These are phyloP conservation scores for Entomortierella beljakovae DNA, from an alignment of 192 early-diverging fungal species.

Conservation along the genomic window DNA sequence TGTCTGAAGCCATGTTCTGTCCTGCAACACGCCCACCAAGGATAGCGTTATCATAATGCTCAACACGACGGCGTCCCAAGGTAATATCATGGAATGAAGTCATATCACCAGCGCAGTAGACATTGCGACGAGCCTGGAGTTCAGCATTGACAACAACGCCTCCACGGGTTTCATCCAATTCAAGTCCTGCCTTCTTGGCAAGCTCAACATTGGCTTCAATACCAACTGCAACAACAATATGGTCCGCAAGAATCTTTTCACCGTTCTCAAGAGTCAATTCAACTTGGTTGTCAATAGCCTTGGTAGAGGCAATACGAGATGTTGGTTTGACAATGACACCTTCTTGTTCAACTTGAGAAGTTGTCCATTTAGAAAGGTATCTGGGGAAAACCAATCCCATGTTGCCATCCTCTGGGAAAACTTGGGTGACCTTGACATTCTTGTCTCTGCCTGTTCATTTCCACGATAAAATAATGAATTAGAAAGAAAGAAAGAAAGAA, in stretches of 20 bases:
- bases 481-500: not conserved
- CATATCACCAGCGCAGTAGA: conserved; percentile 75
- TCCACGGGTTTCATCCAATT: conserved; percentile 67
- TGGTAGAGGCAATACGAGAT: conserved; percentile 50
- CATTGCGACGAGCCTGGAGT: conserved; percentile 69
- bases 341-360: conserved; percentile 57
- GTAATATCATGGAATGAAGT: conserved; percentile 72
- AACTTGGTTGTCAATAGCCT: conserved; percentile 49
- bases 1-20: conserved; percentile 66
- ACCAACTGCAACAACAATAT: conserved; percentile 72
- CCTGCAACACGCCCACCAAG: conserved; percentile 70
- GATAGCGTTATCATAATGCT: conserved; percentile 75
- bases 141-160: conserved; percentile 76
- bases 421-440: conserved; percentile 65
- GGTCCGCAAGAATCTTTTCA: conserved; percentile 60
- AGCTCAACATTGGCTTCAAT: conserved; percentile 69
- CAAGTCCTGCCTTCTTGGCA: conserved; percentile 68
- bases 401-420: conserved; percentile 73
- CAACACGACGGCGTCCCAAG: conserved; percentile 72
- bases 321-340: conserved; percentile 65
- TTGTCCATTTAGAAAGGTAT: conserved; percentile 75
- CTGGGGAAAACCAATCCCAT: conserved; percentile 68
- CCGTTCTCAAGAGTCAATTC: conserved; percentile 57
- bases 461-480: too few species aligned
- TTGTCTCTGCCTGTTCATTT: conserved; percentile 55